Conservation (phyloP, 257 asterid species). For the Schizonepeta tenuifolia region DNA sequence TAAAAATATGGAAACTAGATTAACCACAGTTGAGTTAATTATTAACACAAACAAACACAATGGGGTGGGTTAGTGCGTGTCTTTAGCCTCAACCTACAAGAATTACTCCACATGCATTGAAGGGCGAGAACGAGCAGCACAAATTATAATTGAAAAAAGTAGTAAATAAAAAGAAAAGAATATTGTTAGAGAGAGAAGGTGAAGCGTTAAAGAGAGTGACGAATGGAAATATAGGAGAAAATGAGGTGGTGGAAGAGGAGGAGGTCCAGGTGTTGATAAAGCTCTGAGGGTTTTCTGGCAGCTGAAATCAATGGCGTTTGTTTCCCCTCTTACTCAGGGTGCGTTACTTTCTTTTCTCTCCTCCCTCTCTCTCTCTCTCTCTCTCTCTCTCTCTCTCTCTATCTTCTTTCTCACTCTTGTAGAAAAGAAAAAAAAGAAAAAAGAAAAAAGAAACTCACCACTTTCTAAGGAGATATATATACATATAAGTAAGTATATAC, state of each 20-base stretch:
- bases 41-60: no score
- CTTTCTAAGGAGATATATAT: background rate
- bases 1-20: background rate
- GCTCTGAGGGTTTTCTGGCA: slow-evolving; percentile 44
- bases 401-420: background rate
- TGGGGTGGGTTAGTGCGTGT: no score
- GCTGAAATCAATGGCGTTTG: slow-evolving; percentile 46
- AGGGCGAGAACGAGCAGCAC: slow-evolving; percentile 11
- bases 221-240: slow-evolving; percentile 35
- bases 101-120: slow-evolving; percentile 34
- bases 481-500: no score
- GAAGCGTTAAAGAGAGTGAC: slow-evolving; percentile 10
- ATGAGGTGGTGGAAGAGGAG: slow-evolving; percentile 49
- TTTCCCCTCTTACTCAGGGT: background rate
- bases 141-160: background rate
- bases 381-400: no score
- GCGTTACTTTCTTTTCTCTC: background rate
- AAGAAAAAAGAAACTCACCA: background rate
- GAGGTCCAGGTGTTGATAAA: slow-evolving; percentile 64
- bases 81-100: background rate
- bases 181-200: background rate
- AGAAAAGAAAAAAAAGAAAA: no score
- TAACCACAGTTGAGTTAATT: slow-evolving; percentile 25
- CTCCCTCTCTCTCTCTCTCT: no score
- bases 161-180: background rate